Conservation (phyloP, 2,329 filamentous ascomycete genomes). For the Sclerotinia glacialis region DNA sequence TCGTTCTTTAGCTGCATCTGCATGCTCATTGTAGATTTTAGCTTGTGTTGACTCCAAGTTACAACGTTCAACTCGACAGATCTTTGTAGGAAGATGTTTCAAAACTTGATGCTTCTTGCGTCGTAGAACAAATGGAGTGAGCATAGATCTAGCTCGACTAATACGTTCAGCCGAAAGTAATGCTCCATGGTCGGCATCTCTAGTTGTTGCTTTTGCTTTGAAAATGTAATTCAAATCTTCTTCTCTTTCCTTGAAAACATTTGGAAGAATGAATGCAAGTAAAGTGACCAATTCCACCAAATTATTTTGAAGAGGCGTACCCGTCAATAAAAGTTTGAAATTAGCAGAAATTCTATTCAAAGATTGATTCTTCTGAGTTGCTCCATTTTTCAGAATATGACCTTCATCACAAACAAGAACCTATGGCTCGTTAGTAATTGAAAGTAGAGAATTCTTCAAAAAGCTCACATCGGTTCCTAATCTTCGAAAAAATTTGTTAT, state of each 20-base stretch:
- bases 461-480: conserved; percentile 50
- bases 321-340: conserved; percentile 85
- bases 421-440: conserved; percentile 29
- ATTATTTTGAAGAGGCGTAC: conserved; percentile 93
- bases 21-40: conserved; percentile 68
- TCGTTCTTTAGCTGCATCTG: conserved; percentile 61
- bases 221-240: conserved; percentile 85
- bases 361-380: conserved; percentile 76
- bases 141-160: conserved; percentile 80
- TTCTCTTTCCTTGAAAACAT: conserved; percentile 72
- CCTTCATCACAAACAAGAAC: conserved; percentile 82
- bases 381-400: conserved; percentile 86
- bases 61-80: conserved; percentile 74
- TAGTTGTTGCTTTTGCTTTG: conserved; percentile 83
- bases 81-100: conserved; percentile 77
- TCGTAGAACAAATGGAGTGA: conserved; percentile 91
- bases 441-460: not conserved
- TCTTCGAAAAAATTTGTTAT: conserved; percentile 61
- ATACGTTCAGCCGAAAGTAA: conserved; percentile 86
- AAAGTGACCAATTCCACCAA: conserved; percentile 87
- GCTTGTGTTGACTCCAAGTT: conserved; percentile 71
- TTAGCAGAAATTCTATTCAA: conserved; percentile 72
- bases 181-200: conserved; percentile 74
- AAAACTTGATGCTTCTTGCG: conserved; percentile 92
- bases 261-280: conserved; percentile 89